Evolutionary conservation across 257 asterid species (phyloP).

Genomic region (Eucommia ulmoides): DNA sequence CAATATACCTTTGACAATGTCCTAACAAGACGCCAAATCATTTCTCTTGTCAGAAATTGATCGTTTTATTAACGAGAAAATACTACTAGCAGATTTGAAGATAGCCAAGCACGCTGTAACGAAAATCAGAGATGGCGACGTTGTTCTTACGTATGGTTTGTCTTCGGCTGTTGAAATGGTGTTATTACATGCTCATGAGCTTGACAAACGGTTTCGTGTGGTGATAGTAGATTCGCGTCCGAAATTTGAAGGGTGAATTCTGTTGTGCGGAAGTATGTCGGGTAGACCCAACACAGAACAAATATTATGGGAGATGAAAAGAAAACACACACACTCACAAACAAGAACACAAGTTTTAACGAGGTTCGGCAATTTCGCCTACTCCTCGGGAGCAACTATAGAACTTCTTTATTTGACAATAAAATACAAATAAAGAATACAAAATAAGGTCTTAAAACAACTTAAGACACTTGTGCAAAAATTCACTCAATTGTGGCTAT

Average conservation of each 20-base stretch:
- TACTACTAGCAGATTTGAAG: constrained; percentile 66
- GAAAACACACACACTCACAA: no score
- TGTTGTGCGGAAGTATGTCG: no score
- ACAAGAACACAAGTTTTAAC: no score
- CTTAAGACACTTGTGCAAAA: no score
- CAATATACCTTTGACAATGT: constrained; percentile 43
- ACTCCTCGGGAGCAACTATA: no score
- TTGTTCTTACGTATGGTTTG: constrained; percentile 73
- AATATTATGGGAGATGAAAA: no score
- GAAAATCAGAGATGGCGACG: constrained; percentile 74
- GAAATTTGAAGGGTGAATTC: constrained; percentile 72
- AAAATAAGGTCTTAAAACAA: no score
- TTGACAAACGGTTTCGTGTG: constrained; percentile 67
- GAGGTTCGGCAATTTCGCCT: no score
- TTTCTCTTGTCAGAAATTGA: constrained; percentile 52
- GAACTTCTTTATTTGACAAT: no score
- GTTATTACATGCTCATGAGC: constrained; percentile 70
- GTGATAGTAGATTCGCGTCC: constrained; percentile 87
- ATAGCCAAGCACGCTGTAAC: constrained; percentile 79
- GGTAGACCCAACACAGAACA: no score
- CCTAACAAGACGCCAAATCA: constrained; percentile 73
- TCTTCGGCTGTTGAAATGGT: constrained; percentile 84
- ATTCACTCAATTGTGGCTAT: no score
- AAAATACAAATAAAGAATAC: no score
- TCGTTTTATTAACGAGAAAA: constrained; percentile 56